Conservation (phyloP, 2,329 filamentous ascomycete species). For the Botrytis fabae region DNA sequence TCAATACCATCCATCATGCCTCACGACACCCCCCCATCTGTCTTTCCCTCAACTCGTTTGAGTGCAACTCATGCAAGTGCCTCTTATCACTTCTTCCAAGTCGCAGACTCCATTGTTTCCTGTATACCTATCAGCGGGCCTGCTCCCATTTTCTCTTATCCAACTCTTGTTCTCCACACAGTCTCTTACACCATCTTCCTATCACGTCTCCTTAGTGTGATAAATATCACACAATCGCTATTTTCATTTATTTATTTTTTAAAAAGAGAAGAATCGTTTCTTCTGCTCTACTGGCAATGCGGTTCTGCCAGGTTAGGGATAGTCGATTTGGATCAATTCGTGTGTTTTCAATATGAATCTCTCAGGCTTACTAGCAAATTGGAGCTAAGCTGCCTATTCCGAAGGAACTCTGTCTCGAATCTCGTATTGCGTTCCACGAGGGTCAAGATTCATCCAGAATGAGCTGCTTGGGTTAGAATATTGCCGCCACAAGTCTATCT, state of each 20-base stretch:
- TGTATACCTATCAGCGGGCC: background rate
- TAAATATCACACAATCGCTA: background rate
- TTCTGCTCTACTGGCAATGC: background rate
- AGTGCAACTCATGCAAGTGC: background rate
- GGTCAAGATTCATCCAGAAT: background rate
- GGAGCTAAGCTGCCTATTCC: background rate
- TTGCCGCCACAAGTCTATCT: background rate
- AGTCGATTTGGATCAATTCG: background rate
- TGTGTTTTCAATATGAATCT: background rate
- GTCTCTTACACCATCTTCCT: too few relatives aligned
- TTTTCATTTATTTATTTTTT: too few relatives aligned
- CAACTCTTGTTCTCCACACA: background rate
- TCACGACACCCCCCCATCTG: background rate
- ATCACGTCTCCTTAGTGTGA: background rate
- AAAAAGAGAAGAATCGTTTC: background rate
- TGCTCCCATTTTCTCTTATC: background rate
- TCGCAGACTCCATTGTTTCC: background rate
- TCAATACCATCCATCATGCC: background rate
- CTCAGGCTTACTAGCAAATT: background rate
- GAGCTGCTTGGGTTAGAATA: background rate
- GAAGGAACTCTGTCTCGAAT: background rate
- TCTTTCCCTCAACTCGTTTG: background rate
- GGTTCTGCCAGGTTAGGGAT: background rate
- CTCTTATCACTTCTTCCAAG: background rate
- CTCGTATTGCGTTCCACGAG: background rate